Evolutionary conservation across 1,139 yeast species (phyloP).

Genomic region (Candida glucosophila): DNA sequence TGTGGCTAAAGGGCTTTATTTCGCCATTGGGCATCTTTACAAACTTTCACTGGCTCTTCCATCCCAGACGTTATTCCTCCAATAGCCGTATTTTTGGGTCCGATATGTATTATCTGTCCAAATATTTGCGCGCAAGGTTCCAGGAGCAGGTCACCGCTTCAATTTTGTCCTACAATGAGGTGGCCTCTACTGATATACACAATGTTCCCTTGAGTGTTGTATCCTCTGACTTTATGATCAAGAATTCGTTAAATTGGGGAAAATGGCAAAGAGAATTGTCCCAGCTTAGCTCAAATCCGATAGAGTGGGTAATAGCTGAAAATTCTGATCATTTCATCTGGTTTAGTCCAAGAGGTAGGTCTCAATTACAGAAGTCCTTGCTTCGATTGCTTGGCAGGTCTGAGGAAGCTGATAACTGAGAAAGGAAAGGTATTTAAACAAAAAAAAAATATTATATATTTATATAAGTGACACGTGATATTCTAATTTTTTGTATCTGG

Average conservation of each 20-base stretch:
- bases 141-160: slow-evolving; percentile 71
- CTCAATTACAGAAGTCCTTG: slow-evolving; percentile 43
- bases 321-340: slow-evolving; percentile 59
- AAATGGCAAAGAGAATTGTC: slow-evolving; percentile 73
- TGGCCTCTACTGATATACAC: slow-evolving; percentile 44
- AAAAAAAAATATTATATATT: too few relatives aligned
- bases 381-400: slow-evolving; percentile 26
- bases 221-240: slow-evolving; percentile 60
- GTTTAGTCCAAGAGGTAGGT: slow-evolving; percentile 46
- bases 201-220: slow-evolving; percentile 60
- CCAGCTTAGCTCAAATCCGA: slow-evolving; percentile 38
- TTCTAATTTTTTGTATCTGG: too few relatives aligned
- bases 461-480: too few relatives aligned
- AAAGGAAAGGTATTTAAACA: too few relatives aligned
- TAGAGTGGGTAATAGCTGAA: slow-evolving; percentile 72
- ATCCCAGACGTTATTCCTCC: slow-evolving; percentile 40
- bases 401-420: neutral
- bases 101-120: slow-evolving; percentile 53
- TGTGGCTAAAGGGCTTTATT: slow-evolving; percentile 59
- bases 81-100: slow-evolving; percentile 57
- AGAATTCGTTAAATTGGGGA: slow-evolving; percentile 65
- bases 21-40: slow-evolving; percentile 53
- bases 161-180: slow-evolving; percentile 58
- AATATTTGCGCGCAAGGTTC: slow-evolving; percentile 57
- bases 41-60: slow-evolving; percentile 36